Evolutionary conservation across 495 filamentous ascomycete species (phyloP), one percentile per base, ranked within the genome.

Genomic region (Aspergillus saccharolyticus): DNA sequence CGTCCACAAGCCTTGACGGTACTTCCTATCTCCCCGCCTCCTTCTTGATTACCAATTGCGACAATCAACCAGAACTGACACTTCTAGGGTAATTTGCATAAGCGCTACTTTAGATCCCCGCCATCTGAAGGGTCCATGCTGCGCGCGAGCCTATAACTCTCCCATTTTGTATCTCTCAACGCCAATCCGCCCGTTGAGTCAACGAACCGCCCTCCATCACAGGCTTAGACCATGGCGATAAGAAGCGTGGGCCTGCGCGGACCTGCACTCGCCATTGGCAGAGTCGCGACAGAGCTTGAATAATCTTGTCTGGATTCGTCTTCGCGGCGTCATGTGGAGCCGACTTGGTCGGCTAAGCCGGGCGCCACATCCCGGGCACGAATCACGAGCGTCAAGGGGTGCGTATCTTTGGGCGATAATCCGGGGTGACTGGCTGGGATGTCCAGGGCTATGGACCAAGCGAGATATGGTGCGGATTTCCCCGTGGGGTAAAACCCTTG

Each of bases 261-360:
- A 39, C 33, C 33, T 39, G 33, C 33, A 39, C 33, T 39, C 33
- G 33, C 12, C 33, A 39, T 39, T 39, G 33, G 33, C 14, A 39
- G 33, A 39, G 7, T 6, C 33, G 4, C 10, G 33, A 2, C 2
- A 15, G 10, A 10, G 33, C 3, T 12, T 8, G 33, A 12, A 39
- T 39, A 39, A 39, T 50, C 47, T 30, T 49, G 28, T n/a, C 46
- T 24, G 20, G 8, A n/a, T 15, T 8, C 21, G 24, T 22, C 19
- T 25, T 4, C 46, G 17, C 16, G 12, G 21, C 6, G 15, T 24
- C 25, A 66, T 55, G 62, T 64, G 66, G 64, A 61, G 64, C 66
- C 66, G 64, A 69, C 20, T 14, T 47, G 58, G 46, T 61, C 61
- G 62, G 56, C 44, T 28, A 52, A 48, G 42, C 66, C 59, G 64